Base-by-base conservation (phyloP, 2,329 filamentous ascomycete genomes). In the Alternaria sp. region DNA sequence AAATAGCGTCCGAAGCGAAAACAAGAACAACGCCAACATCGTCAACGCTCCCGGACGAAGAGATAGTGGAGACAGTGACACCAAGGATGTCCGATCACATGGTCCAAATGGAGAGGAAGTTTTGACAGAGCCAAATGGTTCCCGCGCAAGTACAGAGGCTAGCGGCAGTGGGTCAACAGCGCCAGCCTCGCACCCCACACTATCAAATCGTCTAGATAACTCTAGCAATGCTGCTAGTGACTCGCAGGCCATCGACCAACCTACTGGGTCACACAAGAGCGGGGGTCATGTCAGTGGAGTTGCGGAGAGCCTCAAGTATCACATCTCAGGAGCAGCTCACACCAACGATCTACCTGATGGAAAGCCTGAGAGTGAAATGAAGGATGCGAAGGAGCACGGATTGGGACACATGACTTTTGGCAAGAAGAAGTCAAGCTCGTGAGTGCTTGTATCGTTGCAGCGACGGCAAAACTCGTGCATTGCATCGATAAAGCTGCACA, bases 1-100 rank as follows among this genome's bases (percentile, higher is more conserved):
- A 1, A 93, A 88, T 69, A 94, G 91, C 71, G 78, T 92, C 20
- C 83, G 80, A 70, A 86, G 81, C 57, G 75, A 65, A 64, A 80
- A 64, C 41, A 66, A 70, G 20, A 59, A 70, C n/a, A 68, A 62
- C 47, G 54, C 62, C 18, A 64, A 61, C 51, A 64, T 72, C 3
- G 61, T 77, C 57, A 76, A 61, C 48, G 73, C 65, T 41, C 64
- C 67, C 34, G 71, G 69, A 4, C 60, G 65, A n/a, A 60, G 68
- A 39, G 61, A 66, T 16, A 77, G 75, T 54, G 75, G 74, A 9
- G 72, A 75, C 34, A 74, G 71, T 58, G 76, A 79, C 43, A 76
- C 78, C 5, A 75, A 78, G 49, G 76, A 76, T 5, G 78, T 83
- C 22, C 79, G 78, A 57, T 49, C 80, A 16, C 79, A 80, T 69